A percentile compares a stretch with the other conserved stretches of the same genome.
Conservation (phyloP, 2,329 filamentous ascomycete species). For the Pleoardoris graminearum region DNA sequence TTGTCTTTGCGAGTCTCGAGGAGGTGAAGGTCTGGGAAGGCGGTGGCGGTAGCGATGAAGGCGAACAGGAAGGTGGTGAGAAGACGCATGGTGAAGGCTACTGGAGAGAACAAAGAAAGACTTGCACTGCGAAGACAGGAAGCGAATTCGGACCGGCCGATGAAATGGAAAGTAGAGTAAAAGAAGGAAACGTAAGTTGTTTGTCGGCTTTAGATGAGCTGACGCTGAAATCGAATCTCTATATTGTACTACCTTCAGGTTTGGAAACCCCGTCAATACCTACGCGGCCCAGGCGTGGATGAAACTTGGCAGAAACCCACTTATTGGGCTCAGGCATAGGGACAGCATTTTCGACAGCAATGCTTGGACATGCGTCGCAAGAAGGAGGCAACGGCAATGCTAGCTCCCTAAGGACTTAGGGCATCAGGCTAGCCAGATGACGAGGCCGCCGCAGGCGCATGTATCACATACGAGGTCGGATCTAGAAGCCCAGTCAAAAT, state of each 20-base stretch:
- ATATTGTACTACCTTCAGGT: conserved; percentile 3
- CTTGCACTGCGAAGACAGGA: conserved; percentile 2
- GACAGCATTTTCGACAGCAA: background rate
- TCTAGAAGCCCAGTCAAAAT: background rate
- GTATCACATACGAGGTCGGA: conserved; percentile 7
- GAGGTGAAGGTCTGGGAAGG: conserved; percentile 19
- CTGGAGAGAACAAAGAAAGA: background rate
- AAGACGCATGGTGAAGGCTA: conserved; percentile 21
- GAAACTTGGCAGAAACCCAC: conserved; percentile 26
- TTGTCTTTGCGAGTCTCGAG: conserved; percentile 27
- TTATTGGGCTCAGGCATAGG: background rate
- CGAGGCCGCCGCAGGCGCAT: background rate
- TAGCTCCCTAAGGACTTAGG: background rate
- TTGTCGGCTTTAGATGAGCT: background rate
- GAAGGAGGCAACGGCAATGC: background rate
- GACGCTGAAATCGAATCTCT: background rate
- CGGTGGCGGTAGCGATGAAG: conserved; percentile 24
- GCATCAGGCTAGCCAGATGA: conserved; percentile 4
- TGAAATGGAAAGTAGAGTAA: background rate
- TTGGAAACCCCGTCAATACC: conserved; percentile 11
- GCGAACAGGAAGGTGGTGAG: conserved; percentile 23
- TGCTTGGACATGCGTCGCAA: background rate
- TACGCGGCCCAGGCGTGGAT: conserved; percentile 21
- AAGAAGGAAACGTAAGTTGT: background rate
- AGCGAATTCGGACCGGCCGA: conserved; percentile 22